phyloP scores from a whole-genome alignment of 2,329 filamentous ascomycete species.

The Neonectria ditissima region DNA sequence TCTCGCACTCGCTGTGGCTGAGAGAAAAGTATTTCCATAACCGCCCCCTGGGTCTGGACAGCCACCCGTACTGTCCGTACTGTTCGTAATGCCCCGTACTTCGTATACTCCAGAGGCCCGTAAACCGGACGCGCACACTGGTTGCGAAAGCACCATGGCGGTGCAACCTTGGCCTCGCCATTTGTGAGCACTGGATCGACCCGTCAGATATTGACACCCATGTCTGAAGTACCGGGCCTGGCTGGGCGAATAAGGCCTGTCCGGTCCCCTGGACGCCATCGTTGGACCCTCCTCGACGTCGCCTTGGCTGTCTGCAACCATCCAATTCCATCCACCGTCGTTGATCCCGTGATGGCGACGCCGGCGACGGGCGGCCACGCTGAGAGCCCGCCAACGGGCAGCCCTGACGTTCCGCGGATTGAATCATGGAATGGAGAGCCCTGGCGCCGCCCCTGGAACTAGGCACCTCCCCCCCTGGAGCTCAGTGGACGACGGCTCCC shows the following conservation, averaged over 20 bases:
- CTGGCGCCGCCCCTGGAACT: conserved; percentile 27
- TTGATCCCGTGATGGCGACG: conserved; percentile 15
- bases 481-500: conserved; percentile 13
- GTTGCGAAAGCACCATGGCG: conserved; percentile 36
- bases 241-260: conserved; percentile 24
- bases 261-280: conserved; percentile 13
- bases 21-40: conserved; percentile 18
- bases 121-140: conserved; percentile 21
- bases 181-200: conserved; percentile 3
- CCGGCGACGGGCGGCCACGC: conserved; percentile 20
- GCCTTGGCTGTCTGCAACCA: conserved; percentile 3
- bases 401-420: neutral
- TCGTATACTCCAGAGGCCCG: neutral
- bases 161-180: conserved; percentile 33
- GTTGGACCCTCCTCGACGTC: conserved; percentile 6
- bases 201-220: conserved; percentile 13
- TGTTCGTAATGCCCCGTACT: conserved; percentile 6
- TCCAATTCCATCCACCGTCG: conserved; percentile 3
- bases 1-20: conserved; percentile 37
- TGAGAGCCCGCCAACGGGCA: conserved; percentile 21
- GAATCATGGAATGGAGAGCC: conserved; percentile 1
- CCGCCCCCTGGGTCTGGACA: conserved; percentile 12
- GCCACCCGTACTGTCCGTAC: too few relatives aligned
- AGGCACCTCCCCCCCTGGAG: conserved; percentile 10
- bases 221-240: conserved; percentile 34